Evolutionary conservation across 2,329 filamentous ascomycete species (phyloP), one percentile per base, ranked within the genome.

Genomic region (Helicocarpus griseus): DNA sequence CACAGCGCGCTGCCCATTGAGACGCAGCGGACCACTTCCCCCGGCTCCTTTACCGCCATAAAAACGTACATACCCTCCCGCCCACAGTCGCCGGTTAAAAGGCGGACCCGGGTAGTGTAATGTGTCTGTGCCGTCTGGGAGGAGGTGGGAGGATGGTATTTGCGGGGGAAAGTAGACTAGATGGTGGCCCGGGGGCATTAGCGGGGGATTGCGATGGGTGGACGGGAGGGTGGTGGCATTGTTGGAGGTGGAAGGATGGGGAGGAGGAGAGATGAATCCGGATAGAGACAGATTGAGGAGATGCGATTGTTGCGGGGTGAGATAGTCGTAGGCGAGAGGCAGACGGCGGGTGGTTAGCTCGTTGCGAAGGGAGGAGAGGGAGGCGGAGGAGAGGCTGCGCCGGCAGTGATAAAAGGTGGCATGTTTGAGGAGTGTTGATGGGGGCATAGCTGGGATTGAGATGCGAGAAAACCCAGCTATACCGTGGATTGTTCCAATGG

Each of bases 91-190:
- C 21, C 87, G 79, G 48, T 77, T 77, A 65, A 87, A 95, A 1
- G 83, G 82, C 3, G 65, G 64, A 1, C 85, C 87, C 0, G 91
- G 91, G 22, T 77, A 83, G 63, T 95, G 89, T 49, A 85, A 75
- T 4, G 80, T 74, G 65, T 97, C 91, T 1, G 90, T 94, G 52
- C 93, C 91, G 70, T 98, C 93, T 1, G 81, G 74, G 17, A 89
- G 77, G 40, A 97, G 78, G 31, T 74, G 60, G 6, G 77, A 79
- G 13, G 80, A 72, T 0, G 78, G 74, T 17, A 85, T 73, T 56
- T 82, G 79, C 9, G 86, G 79, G 53, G 89, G 88, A 70, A 95
- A 96, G 73, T 94, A 94, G 57, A 91, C 81, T 33, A 95, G 76
- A 66, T 96, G 89, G 65, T 94, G 84, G 33, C 85, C 86, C 14